Percentiles rank a stretch among this genome's conserved stretches.
These are phyloP conservation scores for Cydonia oblonga DNA, from an alignment of 331 rosid species.

Conservation along the genomic window DNA sequence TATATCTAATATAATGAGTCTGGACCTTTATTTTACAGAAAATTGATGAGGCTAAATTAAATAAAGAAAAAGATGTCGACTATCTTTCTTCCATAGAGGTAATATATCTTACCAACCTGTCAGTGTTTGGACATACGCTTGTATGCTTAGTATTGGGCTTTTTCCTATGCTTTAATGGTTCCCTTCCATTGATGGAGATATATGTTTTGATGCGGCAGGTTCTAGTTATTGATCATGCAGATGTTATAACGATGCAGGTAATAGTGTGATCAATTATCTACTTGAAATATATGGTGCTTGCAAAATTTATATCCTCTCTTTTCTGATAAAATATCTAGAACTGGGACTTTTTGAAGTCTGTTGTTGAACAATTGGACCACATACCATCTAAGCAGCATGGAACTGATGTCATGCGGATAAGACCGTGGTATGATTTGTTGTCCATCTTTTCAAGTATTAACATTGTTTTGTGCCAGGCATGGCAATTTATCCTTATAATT, in stretches of 20 bases:
- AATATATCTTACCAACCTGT: neutral
- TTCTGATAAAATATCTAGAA: constrained; percentile 35
- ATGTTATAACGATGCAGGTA: constrained; percentile 93
- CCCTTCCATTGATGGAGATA: constrained; percentile 9
- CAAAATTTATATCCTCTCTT: neutral
- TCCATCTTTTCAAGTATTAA: neutral
- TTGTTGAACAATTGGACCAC: constrained; percentile 58
- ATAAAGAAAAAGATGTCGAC: constrained; percentile 81
- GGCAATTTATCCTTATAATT: neutral
- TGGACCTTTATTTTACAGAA: constrained; percentile 40
- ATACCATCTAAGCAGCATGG: constrained; percentile 68
- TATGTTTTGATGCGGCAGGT: constrained; percentile 48
- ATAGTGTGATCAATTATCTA: neutral
- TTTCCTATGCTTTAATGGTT: neutral
- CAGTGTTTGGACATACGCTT: neutral
- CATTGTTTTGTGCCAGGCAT: neutral
- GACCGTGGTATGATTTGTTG: constrained; percentile 55
- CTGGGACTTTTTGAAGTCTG: constrained; percentile 66
- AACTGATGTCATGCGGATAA: constrained; percentile 80
- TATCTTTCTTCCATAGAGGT: constrained; percentile 96
- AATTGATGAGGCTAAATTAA: constrained; percentile 49
- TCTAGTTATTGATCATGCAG: constrained; percentile 83
- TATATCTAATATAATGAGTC: neutral
- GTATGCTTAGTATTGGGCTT: neutral
- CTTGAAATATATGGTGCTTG: constrained; percentile 4